Conservation (phyloP, 2,329 filamentous ascomycete genomes). For the Didymella pinodella region DNA sequence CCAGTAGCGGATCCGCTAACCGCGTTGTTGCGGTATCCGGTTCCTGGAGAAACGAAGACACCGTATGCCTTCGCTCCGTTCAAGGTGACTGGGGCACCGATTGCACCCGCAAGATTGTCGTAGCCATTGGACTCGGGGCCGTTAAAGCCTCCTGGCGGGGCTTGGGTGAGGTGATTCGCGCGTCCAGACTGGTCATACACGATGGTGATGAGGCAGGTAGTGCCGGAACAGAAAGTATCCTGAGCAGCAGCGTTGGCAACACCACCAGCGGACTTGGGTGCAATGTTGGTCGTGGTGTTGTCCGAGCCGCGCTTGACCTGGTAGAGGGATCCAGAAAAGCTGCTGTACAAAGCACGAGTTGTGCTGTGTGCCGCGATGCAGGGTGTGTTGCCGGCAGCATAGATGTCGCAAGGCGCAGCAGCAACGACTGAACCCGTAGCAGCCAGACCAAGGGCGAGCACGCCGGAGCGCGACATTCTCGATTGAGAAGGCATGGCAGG, state of each 20-base stretch:
- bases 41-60: constrained; percentile 68
- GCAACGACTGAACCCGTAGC: constrained; percentile 53
- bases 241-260: constrained; percentile 69
- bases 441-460: constrained; percentile 47
- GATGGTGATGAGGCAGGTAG: constrained; percentile 69
- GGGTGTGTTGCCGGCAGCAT: constrained; percentile 65
- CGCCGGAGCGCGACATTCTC: constrained; percentile 5
- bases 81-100: constrained; percentile 67
- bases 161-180: constrained; percentile 69
- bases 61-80: constrained; percentile 70
- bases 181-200: constrained; percentile 72
- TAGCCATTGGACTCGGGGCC: constrained; percentile 65
- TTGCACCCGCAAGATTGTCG: constrained; percentile 67
- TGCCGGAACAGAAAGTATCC: constrained; percentile 67
- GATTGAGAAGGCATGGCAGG: constrained; percentile 18
- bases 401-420: constrained; percentile 69
- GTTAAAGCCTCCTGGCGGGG: constrained; percentile 64
- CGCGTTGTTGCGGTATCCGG: constrained; percentile 68
- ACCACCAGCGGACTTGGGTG: constrained; percentile 64
- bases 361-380: constrained; percentile 71
- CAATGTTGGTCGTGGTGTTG: constrained; percentile 57
- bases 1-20: constrained; percentile 62
- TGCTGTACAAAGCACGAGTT: constrained; percentile 67
- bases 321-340: constrained; percentile 64
- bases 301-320: constrained; percentile 67